Evolutionary conservation across 73 alveolate genomes (phyloP).

Genomic region (Tetrahymena elliotti): DNA sequence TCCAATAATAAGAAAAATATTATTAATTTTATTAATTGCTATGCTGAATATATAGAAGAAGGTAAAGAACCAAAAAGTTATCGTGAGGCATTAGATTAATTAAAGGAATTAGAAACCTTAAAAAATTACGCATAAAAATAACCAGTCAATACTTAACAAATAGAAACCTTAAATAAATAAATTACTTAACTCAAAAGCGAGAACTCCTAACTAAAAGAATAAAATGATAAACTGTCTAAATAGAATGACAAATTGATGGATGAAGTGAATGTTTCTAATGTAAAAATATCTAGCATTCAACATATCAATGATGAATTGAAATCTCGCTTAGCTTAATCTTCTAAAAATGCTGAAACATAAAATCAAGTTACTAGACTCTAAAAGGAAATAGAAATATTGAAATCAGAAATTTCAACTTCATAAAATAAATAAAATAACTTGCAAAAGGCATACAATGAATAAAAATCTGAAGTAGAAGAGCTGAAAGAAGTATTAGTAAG

Average conservation of each 20-base stretch:
- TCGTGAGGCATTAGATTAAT: neutral
- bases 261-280: neutral
- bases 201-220: neutral
- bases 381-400: neutral
- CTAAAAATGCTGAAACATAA: neutral
- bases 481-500: neutral
- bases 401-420: neutral
- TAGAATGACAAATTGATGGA: neutral
- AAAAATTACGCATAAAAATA: neutral
- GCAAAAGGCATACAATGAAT: neutral
- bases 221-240: neutral
- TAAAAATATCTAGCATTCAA: neutral
- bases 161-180: neutral
- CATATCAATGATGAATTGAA: neutral
- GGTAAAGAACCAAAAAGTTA: neutral
- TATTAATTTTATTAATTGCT: neutral
- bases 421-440: neutral
- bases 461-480: neutral
- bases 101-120: neutral
- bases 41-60: neutral
- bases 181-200: neutral
- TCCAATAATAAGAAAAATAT: neutral
- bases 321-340: neutral
- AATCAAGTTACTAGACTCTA: too few relatives aligned
- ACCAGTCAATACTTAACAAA: neutral